Evolutionary conservation across 768 basidiomycete genomes (phyloP), one percentile per base, ranked within the genome.

Genomic region (Lentinula detonsa): DNA sequence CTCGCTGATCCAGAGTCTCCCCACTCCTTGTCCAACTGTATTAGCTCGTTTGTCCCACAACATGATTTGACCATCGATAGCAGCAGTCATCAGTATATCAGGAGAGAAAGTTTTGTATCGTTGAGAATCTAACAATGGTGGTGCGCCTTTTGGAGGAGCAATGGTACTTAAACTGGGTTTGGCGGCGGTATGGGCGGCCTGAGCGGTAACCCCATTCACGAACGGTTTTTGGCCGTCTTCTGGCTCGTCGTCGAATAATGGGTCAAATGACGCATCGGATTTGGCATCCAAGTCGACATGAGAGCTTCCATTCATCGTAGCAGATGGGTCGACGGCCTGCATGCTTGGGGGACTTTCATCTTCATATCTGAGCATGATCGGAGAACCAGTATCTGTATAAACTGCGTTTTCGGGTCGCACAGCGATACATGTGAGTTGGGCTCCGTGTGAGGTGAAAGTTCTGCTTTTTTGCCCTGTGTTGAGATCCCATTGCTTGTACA

Each of bases 401-500:
- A 70, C 71, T 6, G 79, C 73, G 57, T 68, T 71, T 55, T 80
- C 70, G 3, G 95, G 95, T 62, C 91, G 83, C 28, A 95, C 81
- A 23, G 89, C 86, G 43, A 98, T 76, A 6, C 86, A 84, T 3
- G 93, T 85, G 13, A 98, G 81, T 70, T 97, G 95, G 3, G 93
- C 85, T 28, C 88, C 85, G 67, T 97, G 93, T 0, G 88, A 82
- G 0, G 82, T 85, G 71, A 91, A 98, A 51, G 80, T 85, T 53
- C 94, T 85, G 11, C 87, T 82, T 43, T 76, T 77, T 63, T 91
- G 82, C 6, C 97, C 96, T 0, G 90, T 95, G 69, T 99, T 92
- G 40, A 99, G 82, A 74, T 98, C 96, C 96, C 97, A 98, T 85
- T 98, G 92, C 96, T 98, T 66, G 8, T 28, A 31, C 35, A 18